These are phyloP conservation scores for Boletus rex-veris DNA, from an alignment of 768 basidiomycete species.

Conservation along the genomic window DNA sequence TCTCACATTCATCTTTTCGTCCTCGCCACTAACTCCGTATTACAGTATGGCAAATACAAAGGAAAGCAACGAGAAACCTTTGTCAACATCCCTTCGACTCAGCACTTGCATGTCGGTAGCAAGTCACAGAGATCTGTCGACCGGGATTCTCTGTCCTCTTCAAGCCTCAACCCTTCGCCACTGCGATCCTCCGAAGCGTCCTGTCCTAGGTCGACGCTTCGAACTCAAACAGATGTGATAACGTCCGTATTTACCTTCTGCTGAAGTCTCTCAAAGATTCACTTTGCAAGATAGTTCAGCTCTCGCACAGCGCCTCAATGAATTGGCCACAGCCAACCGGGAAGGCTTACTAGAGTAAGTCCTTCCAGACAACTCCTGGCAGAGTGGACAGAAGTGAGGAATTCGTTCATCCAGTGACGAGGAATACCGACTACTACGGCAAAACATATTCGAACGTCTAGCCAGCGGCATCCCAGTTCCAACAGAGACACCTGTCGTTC, in stretches of 20 bases:
- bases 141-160: constrained; percentile 14
- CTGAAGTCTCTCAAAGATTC: constrained; percentile 8
- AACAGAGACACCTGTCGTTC: constrained; percentile 60
- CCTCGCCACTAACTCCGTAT: constrained; percentile 7
- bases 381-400: background rate
- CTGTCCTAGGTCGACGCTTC: constrained; percentile 22
- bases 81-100: constrained; percentile 32
- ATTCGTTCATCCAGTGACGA: constrained; percentile 55
- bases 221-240: constrained; percentile 44
- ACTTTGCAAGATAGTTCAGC: constrained; percentile 48
- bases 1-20: constrained; percentile 17
- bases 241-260: constrained; percentile 43
- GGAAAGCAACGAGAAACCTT: constrained; percentile 51
- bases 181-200: constrained; percentile 22
- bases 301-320: constrained; percentile 77
- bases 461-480: constrained; percentile 56
- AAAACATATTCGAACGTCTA: constrained; percentile 80
- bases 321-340: constrained; percentile 74
- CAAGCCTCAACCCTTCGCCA: constrained; percentile 16
- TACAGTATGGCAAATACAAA: constrained; percentile 55
- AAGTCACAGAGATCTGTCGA: constrained; percentile 20
- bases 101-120: constrained; percentile 24
- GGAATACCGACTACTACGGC: constrained; percentile 79
- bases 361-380: background rate
- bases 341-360: constrained; percentile 75